Percentiles rank a stretch among this genome's conserved stretches.
Evolutionary conservation across 2,329 filamentous ascomycete genomes (phyloP).

Genomic region (Botrytis sinoallii): DNA sequence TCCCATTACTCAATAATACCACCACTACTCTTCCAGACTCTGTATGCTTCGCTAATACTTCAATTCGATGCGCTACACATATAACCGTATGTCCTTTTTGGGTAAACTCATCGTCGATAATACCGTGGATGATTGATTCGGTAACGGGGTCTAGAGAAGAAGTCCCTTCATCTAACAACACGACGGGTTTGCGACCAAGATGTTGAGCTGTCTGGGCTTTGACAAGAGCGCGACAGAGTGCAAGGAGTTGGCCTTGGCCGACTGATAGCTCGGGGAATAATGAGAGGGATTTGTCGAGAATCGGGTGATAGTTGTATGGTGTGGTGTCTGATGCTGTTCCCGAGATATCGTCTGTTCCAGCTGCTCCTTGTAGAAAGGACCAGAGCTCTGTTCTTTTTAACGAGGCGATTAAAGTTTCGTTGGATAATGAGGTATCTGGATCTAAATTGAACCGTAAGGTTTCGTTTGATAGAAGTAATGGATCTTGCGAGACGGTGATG

Average conservation of each 20-base stretch:
- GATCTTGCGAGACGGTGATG: constrained; percentile 16
- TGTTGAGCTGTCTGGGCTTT: neutral
- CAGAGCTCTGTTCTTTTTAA: constrained; percentile 3
- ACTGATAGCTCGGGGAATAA: neutral
- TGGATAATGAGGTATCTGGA: neutral
- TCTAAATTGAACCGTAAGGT: constrained; percentile 10
- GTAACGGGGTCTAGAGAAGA: neutral
- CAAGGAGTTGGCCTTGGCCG: constrained; percentile 12
- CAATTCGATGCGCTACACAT: constrained; percentile 4
- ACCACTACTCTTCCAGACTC: neutral
- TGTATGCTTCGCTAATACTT: neutral
- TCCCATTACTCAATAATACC: neutral
- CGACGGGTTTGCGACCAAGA: neutral
- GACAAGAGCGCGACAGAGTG: neutral
- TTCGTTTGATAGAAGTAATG: constrained; percentile 5
- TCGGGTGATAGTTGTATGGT: neutral
- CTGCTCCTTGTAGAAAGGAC: neutral
- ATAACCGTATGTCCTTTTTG: neutral
- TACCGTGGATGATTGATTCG: neutral
- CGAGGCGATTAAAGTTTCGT: neutral
- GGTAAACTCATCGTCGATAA: neutral
- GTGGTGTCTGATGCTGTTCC: neutral
- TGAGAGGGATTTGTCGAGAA: neutral
- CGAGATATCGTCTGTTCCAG: neutral
- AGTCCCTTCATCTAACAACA: constrained; percentile 9